Conservation (phyloP, 805 yeast species). For the Wickerhamomyces mucosus region DNA sequence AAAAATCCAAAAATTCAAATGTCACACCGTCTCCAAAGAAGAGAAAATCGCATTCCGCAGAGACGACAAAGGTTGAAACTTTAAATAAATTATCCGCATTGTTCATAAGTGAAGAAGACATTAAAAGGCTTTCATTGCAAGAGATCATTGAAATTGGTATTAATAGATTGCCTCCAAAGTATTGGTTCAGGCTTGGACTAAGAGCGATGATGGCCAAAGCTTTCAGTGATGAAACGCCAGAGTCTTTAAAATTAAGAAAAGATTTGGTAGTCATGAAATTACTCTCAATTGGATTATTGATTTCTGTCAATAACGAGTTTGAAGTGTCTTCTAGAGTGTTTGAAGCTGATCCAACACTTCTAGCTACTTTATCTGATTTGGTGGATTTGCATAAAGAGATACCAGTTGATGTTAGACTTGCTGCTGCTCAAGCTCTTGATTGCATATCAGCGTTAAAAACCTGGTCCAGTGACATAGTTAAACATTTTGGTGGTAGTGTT, state of each 20-base stretch:
- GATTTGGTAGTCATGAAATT: conserved; percentile 56
- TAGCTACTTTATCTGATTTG: conserved; percentile 61
- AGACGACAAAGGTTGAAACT: conserved; percentile 6
- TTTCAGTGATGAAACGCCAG: conserved; percentile 47
- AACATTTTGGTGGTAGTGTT: conserved; percentile 77
- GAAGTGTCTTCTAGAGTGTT: conserved; percentile 56
- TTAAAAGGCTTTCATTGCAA: conserved; percentile 43
- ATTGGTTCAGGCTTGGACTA: conserved; percentile 53
- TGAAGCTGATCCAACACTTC: conserved; percentile 62
- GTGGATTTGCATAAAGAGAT: conserved; percentile 55
- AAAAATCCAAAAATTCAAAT: conserved; percentile 8
- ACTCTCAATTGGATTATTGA: conserved; percentile 54
- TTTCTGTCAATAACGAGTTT: conserved; percentile 46
- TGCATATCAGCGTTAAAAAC: conserved; percentile 55
- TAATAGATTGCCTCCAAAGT: conserved; percentile 48
- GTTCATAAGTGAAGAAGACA: conserved; percentile 42
- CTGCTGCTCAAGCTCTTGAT: conserved; percentile 60
- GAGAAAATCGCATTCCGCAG: conserved; percentile 12
- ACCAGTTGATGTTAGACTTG: conserved; percentile 42
- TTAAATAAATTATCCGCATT: conserved; percentile 41
- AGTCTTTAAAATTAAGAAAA: conserved; percentile 45
- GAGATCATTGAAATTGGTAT: conserved; percentile 57
- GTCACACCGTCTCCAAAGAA: conserved; percentile 12
- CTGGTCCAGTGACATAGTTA: conserved; percentile 69
- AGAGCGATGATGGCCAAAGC: conserved; percentile 63